Conservation (phyloP, 164 flowering plant species). For the Platanus orientalis region DNA sequence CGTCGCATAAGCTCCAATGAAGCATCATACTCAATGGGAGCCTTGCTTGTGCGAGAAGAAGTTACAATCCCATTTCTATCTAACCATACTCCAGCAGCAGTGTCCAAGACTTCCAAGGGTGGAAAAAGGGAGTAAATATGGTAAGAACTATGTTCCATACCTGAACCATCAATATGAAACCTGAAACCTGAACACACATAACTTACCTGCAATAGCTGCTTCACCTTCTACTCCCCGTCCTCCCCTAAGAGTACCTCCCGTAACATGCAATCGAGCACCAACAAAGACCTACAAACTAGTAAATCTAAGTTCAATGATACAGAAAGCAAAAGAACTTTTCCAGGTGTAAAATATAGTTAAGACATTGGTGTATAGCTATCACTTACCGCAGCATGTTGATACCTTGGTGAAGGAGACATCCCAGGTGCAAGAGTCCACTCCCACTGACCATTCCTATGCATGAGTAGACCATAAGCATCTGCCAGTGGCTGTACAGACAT, state of each 20-base stretch:
- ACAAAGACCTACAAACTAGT: conserved; percentile 73
- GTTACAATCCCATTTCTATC: conserved; percentile 90
- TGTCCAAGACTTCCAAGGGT: conserved; percentile 67
- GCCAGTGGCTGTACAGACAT: conserved; percentile 66
- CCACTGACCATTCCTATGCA: conserved; percentile 99
- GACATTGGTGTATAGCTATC: not conserved
- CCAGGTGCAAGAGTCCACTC: conserved; percentile 99
- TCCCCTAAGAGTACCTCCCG: conserved; percentile 85
- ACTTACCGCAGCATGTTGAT: conserved; percentile 98
- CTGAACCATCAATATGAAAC: not conserved
- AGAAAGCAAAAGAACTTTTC: too few relatives aligned
- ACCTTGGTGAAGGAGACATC: conserved; percentile 92
- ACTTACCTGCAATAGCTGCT: conserved; percentile 79
- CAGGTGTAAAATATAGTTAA: not conserved
- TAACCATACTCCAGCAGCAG: conserved; percentile 99
- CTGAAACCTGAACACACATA: conserved; percentile 11
- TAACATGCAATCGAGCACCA: conserved; percentile 93
- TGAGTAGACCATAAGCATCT: conserved; percentile 97
- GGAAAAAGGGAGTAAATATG: not conserved
- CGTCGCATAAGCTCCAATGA: conserved; percentile 88
- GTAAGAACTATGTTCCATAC: not conserved
- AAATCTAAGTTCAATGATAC: conserved; percentile 3
- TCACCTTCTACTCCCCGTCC: conserved; percentile 89
- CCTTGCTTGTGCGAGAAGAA: conserved; percentile 58
- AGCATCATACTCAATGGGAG: conserved; percentile 54